phyloP scores from a whole-genome alignment of 495 filamentous ascomycete genomes.

The Podospora pseudocomata region DNA sequence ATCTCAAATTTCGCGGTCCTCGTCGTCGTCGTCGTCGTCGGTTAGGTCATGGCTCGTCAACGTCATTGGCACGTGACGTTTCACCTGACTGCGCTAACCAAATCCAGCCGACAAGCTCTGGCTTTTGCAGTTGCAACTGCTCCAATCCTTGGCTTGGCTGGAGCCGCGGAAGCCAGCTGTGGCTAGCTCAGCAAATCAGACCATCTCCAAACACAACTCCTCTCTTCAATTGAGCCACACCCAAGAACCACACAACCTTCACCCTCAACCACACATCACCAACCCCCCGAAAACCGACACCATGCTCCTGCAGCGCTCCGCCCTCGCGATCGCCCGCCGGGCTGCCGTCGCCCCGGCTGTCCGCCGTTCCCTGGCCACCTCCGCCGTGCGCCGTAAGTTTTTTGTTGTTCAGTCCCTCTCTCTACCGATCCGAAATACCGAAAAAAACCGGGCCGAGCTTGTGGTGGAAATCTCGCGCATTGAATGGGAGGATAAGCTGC shows the following conservation, averaged over 20 bases:
- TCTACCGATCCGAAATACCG: slow-evolving; percentile 2
- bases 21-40: background rate
- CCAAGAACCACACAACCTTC: slow-evolving; percentile 11
- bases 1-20: background rate
- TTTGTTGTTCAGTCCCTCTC: background rate
- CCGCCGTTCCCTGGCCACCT: slow-evolving; percentile 56
- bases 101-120: slow-evolving; percentile 15
- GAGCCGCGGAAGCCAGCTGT: slow-evolving; percentile 1
- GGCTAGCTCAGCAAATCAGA: slow-evolving; percentile 24
- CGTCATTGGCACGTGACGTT: slow-evolving; percentile 20
- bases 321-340: slow-evolving; percentile 66
- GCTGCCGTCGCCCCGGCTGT: slow-evolving; percentile 58
- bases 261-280: slow-evolving; percentile 24
- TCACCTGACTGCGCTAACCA: slow-evolving; percentile 23
- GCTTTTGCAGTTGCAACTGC: background rate
- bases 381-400: slow-evolving; percentile 57
- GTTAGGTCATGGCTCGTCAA: background rate
- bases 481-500: background rate
- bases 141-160: slow-evolving; percentile 20
- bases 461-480: slow-evolving; percentile 23
- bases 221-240: slow-evolving; percentile 22
- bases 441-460: slow-evolving; percentile 13
- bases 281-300: slow-evolving; percentile 32
- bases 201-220: slow-evolving; percentile 28
- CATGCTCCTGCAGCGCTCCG: slow-evolving; percentile 85